Evolutionary conservation across 2,329 filamentous ascomycete species (phyloP).

Genomic region (Fusarium haematococcum): DNA sequence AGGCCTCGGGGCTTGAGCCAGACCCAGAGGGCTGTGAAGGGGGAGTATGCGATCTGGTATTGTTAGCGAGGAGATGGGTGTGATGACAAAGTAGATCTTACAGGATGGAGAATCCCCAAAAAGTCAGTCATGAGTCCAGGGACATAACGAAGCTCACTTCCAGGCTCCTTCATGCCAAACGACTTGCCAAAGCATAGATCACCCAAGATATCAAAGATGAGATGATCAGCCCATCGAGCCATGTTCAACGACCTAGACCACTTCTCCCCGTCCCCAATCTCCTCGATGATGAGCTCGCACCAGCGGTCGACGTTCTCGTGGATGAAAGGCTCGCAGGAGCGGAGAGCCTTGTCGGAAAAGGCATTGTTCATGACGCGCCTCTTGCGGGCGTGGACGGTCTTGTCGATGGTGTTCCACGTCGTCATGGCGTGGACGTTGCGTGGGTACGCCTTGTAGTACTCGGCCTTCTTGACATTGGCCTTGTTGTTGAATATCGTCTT

Average conservation of each 20-base stretch:
- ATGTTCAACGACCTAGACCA: conserved; percentile 28
- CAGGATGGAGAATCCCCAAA: conserved; percentile 23
- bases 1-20: conserved; percentile 43
- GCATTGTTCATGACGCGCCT: conserved; percentile 31
- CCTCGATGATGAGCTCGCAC: conserved; percentile 21
- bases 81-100: background rate
- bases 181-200: conserved; percentile 38
- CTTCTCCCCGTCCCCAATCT: conserved; percentile 8
- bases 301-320: conserved; percentile 29
- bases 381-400: conserved; percentile 30
- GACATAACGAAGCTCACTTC: conserved; percentile 26
- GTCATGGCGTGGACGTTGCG: conserved; percentile 27
- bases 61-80: background rate
- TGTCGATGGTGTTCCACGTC: conserved; percentile 34
- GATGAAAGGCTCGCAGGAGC: conserved; percentile 22
- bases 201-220: conserved; percentile 38
- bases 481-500: conserved; percentile 36
- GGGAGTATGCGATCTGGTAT: conserved; percentile 36
- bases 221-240: conserved; percentile 32
- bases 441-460: conserved; percentile 37
- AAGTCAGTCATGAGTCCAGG: conserved; percentile 29
- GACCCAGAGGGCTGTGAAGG: conserved; percentile 34
- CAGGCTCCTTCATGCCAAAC: conserved; percentile 34
- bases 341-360: conserved; percentile 35
- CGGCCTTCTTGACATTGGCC: conserved; percentile 35